These are phyloP conservation scores for Suhomyces ambrosiae DNA, from an alignment of 1,139 yeast genomes.

Conservation along the genomic window DNA sequence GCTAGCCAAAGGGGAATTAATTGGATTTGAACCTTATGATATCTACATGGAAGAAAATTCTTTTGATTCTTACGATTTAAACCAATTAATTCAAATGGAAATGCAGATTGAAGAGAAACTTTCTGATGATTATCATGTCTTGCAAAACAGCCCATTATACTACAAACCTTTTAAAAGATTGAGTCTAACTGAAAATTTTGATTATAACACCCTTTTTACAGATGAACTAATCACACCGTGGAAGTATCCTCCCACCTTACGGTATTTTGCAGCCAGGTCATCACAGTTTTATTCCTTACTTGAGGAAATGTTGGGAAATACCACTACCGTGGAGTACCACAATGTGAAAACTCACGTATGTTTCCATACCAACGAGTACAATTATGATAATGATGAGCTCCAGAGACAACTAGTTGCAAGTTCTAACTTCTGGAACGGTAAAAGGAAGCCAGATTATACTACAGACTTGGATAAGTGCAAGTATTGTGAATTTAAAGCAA, in stretches of 20 bases:
- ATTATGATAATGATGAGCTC: conserved; percentile 33
- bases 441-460: conserved; percentile 45
- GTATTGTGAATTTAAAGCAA: conserved; percentile 52
- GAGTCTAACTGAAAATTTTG: conserved; percentile 12
- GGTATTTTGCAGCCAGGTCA: conserved; percentile 57
- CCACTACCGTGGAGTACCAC: conserved; percentile 56
- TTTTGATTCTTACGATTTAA: conserved; percentile 13
- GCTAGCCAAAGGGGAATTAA: conserved; percentile 46
- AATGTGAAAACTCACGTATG: conserved; percentile 32
- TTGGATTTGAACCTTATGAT: conserved; percentile 49
- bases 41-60: conserved; percentile 11
- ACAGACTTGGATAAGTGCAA: conserved; percentile 45
- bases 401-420: conserved; percentile 33
- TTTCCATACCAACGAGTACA: conserved; percentile 41
- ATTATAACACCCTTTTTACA: conserved; percentile 15
- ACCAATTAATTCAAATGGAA: conserved; percentile 5
- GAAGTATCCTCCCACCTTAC: conserved; percentile 56
- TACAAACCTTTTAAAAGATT: conserved; percentile 4
- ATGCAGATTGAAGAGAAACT: background rate
- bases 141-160: background rate
- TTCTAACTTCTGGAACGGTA: conserved; percentile 57
- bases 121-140: background rate
- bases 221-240: conserved; percentile 37
- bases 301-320: conserved; percentile 26
- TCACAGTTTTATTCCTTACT: conserved; percentile 49